phyloP scores from a whole-genome alignment of 2,329 filamentous ascomycete genomes.

The Orbilia quercus region DNA sequence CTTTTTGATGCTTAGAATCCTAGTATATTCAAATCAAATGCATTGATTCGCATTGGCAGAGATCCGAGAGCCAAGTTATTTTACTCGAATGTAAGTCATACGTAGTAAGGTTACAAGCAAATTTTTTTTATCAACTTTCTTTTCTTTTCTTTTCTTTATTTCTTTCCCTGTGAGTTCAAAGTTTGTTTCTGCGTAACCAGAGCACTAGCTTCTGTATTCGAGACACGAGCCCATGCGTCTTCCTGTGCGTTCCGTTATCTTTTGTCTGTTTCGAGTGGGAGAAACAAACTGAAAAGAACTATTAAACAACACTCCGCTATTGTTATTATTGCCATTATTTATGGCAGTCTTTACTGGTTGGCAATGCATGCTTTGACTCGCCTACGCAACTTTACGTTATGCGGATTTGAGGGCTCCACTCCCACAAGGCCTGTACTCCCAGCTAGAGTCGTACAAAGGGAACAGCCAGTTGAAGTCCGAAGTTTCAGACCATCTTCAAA shows the following conservation, averaged over 20 bases:
- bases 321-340: not conserved
- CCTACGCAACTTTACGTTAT: conserved; percentile 37
- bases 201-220: conserved; percentile 14
- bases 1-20: not conserved
- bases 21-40: not conserved
- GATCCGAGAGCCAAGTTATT: not conserved
- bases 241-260: not conserved
- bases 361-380: conserved; percentile 31
- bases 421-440: not conserved
- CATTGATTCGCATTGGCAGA: no score
- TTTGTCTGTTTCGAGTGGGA: not conserved
- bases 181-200: conserved; percentile 19
- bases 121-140: conserved; percentile 14
- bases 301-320: no score
- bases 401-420: conserved; percentile 19
- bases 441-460: conserved; percentile 37
- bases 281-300: not conserved
- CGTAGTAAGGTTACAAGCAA: not conserved
- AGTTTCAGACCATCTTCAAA: conserved; percentile 19
- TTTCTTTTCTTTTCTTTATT: conserved; percentile 10
- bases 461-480: conserved; percentile 11
- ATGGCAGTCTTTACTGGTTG: conserved; percentile 12
- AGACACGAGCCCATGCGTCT: conserved; percentile 24
- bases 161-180: not conserved
- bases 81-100: conserved; percentile 14